phyloP scores from a whole-genome alignment of 768 basidiomycete genomes.

The Pleurotus pulmonarius region DNA sequence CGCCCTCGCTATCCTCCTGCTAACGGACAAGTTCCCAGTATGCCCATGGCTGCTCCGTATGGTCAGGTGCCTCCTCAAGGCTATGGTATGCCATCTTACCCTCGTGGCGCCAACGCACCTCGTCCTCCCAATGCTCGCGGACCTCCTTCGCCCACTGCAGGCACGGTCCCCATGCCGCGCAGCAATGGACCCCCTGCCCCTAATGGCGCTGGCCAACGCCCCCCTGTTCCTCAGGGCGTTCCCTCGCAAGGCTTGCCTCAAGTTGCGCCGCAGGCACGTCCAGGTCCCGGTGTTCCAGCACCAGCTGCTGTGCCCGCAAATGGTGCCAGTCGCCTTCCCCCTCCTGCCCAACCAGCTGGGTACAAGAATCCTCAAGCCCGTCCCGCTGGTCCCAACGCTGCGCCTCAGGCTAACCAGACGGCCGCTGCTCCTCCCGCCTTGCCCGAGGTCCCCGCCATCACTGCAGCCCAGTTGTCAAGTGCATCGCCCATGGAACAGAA shows the following conservation, averaged over 20 bases:
- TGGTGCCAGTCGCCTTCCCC: slow-evolving; percentile 39
- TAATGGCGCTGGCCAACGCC: slow-evolving; percentile 51
- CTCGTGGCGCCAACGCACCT: slow-evolving; percentile 49
- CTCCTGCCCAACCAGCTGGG: slow-evolving; percentile 29
- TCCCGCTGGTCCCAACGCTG: slow-evolving; percentile 31
- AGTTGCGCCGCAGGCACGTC: slow-evolving; percentile 27
- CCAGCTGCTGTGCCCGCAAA: slow-evolving; percentile 36
- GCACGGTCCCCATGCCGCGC: slow-evolving; percentile 62
- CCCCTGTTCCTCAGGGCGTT: slow-evolving; percentile 41
- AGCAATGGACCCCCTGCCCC: slow-evolving; percentile 56
- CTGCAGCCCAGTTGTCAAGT: slow-evolving; percentile 45
- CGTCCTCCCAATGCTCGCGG: slow-evolving; percentile 65
- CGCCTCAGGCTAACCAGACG: slow-evolving; percentile 43
- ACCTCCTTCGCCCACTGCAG: slow-evolving; percentile 66
- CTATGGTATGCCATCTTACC: slow-evolving; percentile 69
- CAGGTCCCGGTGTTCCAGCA: slow-evolving; percentile 15
- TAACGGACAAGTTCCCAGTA: slow-evolving; percentile 68
- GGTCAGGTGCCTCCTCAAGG: slow-evolving; percentile 69
- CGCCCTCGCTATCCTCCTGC: slow-evolving; percentile 78
- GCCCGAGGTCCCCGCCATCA: slow-evolving; percentile 39
- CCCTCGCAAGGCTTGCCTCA: slow-evolving; percentile 24
- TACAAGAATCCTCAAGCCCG: slow-evolving; percentile 32
- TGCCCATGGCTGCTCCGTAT: slow-evolving; percentile 74
- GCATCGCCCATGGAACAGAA: slow-evolving; percentile 89
- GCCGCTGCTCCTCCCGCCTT: slow-evolving; percentile 28